Conservation (phyloP, 305 asterid genomes). For the Solanum hybrid region DNA sequence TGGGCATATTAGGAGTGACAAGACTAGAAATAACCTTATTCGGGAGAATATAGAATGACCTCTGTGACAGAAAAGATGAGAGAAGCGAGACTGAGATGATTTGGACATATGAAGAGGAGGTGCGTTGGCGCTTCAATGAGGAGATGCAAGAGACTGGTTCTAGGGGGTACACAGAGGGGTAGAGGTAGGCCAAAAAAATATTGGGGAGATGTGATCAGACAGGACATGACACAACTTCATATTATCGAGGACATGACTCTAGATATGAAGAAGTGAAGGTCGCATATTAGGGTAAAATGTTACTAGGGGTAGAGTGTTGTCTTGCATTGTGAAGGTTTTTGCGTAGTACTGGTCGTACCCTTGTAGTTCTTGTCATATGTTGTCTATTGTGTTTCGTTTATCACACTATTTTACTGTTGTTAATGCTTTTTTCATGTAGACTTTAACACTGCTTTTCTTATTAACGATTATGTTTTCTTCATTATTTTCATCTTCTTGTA, state of each 20-base stretch:
- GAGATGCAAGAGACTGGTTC: background rate
- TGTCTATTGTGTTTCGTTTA: background rate
- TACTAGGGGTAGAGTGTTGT: background rate
- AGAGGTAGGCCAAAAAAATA: background rate
- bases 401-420: too few relatives aligned
- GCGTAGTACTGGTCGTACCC: background rate
- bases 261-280: background rate
- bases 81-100: background rate
- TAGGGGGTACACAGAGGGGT: background rate
- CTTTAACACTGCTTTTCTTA: too few relatives aligned
- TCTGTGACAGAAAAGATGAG: background rate
- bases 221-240: background rate
- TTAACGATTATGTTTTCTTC: background rate
- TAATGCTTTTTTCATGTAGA: background rate
- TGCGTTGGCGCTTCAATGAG: background rate
- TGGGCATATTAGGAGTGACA: background rate
- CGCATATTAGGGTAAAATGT: background rate
- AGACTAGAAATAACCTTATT: background rate
- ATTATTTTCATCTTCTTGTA: background rate
- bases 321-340: background rate
- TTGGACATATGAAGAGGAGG: background rate
- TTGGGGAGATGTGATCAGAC: background rate
- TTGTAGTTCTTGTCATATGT: background rate
- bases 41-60: too few relatives aligned
- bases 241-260: background rate